Evolutionary conservation across 192 early-diverging fungal genomes (phyloP).

Genomic region (Piromyces finnis): DNA sequence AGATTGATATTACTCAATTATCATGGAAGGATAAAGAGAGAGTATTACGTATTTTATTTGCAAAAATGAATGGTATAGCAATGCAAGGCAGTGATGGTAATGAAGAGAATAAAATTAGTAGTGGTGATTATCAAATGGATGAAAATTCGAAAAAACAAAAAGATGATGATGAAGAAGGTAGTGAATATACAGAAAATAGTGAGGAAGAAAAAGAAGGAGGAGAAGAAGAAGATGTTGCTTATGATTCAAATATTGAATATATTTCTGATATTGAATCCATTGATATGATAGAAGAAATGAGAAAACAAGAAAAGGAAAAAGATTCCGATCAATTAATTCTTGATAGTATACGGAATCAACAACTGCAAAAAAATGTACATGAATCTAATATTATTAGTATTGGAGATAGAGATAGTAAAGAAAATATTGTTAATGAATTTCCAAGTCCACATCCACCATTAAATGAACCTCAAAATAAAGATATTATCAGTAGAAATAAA

Average conservation of each 20-base stretch:
- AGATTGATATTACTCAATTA: conserved; percentile 24
- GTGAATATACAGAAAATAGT: not conserved
- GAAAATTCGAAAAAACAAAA: not conserved
- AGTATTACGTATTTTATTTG: conserved; percentile 37
- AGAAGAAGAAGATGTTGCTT: not conserved
- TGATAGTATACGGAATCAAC: too few relatives aligned
- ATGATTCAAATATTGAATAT: too few relatives aligned
- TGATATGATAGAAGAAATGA: too few relatives aligned
- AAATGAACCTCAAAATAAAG: not conserved
- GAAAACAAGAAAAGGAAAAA: too few relatives aligned
- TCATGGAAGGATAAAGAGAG: conserved; percentile 34
- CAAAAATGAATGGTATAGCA: conserved; percentile 37
- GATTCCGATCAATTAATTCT: too few relatives aligned
- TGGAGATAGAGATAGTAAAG: not conserved
- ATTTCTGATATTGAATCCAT: too few relatives aligned
- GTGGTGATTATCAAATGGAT: not conserved
- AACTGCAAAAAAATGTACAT: too few relatives aligned
- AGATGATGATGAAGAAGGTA: not conserved
- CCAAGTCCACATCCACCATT: not conserved
- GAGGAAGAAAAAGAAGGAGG: not conserved
- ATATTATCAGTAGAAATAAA: not conserved
- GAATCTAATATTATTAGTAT: too few relatives aligned
- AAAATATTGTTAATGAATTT: not conserved
- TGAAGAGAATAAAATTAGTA: not conserved
- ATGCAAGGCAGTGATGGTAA: not conserved